Evolutionary conservation across 805 yeast genomes (phyloP).

Genomic region (Starmerella kuoi): DNA sequence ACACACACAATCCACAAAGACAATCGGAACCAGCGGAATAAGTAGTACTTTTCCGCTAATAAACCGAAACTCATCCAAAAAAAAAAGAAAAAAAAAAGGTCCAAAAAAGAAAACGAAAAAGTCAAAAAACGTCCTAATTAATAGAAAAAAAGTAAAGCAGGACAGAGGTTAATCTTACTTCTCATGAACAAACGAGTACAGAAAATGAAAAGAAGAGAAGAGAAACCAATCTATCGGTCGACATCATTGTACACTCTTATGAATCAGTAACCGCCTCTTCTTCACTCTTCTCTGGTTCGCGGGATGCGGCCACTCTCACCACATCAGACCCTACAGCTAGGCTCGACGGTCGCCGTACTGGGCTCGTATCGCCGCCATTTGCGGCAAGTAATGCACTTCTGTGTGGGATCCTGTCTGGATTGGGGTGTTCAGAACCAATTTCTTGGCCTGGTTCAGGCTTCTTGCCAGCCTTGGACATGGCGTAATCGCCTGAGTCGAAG

Average conservation of each 20-base stretch:
- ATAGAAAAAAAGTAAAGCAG: no score
- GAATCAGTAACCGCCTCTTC: conserved; percentile 1
- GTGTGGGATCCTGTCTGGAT: conserved; percentile 24
- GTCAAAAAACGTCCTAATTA: no score
- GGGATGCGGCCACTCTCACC: conserved; percentile 13
- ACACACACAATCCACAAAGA: no score
- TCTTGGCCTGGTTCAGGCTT: conserved; percentile 21
- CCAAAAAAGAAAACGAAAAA: no score
- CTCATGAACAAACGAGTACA: no score
- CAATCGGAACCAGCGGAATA: no score
- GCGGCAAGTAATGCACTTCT: conserved; percentile 19
- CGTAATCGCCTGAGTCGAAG: conserved; percentile 91
- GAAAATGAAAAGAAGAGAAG: no score
- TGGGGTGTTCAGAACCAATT: conserved; percentile 24
- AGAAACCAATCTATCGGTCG: not conserved
- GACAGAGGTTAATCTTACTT: no score
- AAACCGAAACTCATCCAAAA: no score
- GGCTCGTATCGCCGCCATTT: conserved; percentile 16
- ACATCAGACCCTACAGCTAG: conserved; percentile 17
- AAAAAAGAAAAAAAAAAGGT: no score
- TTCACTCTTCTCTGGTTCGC: conserved; percentile 1
- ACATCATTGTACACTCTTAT: not conserved
- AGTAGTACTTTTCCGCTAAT: no score
- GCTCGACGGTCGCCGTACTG: conserved; percentile 23
- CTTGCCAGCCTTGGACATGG: conserved; percentile 43